phyloP scores from a whole-genome alignment of 2,329 filamentous ascomycete species.

The Neofusicoccum laricinum region DNA sequence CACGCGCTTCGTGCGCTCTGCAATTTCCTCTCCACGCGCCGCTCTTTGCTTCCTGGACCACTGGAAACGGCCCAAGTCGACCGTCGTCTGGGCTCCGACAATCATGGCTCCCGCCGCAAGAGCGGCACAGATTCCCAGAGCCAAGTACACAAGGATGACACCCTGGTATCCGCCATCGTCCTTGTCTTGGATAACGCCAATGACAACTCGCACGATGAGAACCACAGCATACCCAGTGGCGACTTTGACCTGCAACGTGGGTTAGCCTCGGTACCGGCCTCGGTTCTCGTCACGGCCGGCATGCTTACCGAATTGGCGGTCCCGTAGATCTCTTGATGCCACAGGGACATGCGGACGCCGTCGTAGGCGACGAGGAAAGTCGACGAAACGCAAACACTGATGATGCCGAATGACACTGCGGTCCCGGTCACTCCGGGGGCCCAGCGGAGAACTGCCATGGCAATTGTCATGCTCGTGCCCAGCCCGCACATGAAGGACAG shows the following conservation, averaged over 20 bases:
- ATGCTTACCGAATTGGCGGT: constrained; percentile 50
- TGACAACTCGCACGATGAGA: constrained; percentile 57
- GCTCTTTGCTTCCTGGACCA: neutral
- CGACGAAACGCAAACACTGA: constrained; percentile 53
- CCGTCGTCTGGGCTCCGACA: neutral
- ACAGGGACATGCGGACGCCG: constrained; percentile 58
- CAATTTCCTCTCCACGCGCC: neutral
- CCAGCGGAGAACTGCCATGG: constrained; percentile 56
- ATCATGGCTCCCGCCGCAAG: neutral
- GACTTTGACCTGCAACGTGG: constrained; percentile 47
- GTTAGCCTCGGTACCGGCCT: neutral
- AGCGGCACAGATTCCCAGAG: constrained; percentile 31
- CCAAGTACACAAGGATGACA: constrained; percentile 56
- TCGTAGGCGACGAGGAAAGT: constrained; percentile 61
- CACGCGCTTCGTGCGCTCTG: neutral
- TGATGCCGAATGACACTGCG: constrained; percentile 59
- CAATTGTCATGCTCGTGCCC: constrained; percentile 49
- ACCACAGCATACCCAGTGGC: constrained; percentile 63
- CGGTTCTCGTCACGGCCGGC: neutral
- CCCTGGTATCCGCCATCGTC: constrained; percentile 56
- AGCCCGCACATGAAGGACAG: constrained; percentile 46
- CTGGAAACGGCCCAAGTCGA: neutral
- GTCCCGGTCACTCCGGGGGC: constrained; percentile 49
- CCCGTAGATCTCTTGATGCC: constrained; percentile 59
- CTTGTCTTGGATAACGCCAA: constrained; percentile 57